Evolutionary conservation across 192 early-diverging fungal species (phyloP), one percentile per base, ranked within the genome.

Genomic region (Backusella mclennaniae): DNA sequence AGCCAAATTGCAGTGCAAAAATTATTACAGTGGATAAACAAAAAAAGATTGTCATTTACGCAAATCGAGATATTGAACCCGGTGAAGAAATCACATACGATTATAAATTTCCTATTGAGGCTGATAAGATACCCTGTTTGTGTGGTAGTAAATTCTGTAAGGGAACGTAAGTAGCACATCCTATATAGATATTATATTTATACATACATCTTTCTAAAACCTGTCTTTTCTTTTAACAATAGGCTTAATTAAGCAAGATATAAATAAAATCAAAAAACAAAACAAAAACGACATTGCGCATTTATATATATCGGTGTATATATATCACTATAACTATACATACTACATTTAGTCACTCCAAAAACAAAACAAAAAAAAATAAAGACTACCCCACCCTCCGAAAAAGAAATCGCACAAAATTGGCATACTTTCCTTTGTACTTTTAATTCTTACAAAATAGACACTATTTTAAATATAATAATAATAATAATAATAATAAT

Each of bases 41-140:
- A 39, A 98, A 97, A 82, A 93, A 93, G 72, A 99, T 99, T 80
- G 97, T 96, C 53, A 98, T 99, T 73, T 99, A 99, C 83, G 97
- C 98, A 41, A 95, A 94, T 81, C 86, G 93, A 26, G 95, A 96
- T 74, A 98, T 99, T 76, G 89, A 93, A 73, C 92, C 90, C 66
- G 97, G 95, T 35, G 97, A 99, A 77, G 98, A 99, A 79, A 95
- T 99, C 69, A 98, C 97, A 0, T 99, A 99, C 77, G 96, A 99
- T 81, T 99, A 99, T 90, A 97, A 98, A 82, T 96, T 95, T 81
- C 94, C 94, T 2, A 87, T 95, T 49, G 95, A 96, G 77, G 93
- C 92, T n/a, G 92, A 93, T 76, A 99, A 99, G 85, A 98, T 99
- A 74, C 98, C 97, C 17, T 99, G 98, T 76, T 85, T 94, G 44